These are phyloP conservation scores for Eimeria necatrix DNA, from an alignment of 169 alveolate species.

Conservation along the genomic window DNA sequence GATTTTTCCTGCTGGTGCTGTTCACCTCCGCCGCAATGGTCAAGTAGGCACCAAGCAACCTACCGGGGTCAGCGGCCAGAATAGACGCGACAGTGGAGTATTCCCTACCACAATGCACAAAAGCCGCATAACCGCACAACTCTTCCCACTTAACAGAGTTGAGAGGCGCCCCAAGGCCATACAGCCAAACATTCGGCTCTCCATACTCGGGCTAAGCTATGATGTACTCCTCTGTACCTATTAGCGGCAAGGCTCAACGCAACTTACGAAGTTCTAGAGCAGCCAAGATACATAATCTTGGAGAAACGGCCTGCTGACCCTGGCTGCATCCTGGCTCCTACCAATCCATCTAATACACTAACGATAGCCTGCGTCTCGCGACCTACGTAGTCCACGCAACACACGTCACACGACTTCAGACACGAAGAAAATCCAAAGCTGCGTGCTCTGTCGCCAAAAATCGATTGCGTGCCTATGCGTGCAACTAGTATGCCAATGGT, in stretches of 20 bases:
- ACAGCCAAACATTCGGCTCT: neutral
- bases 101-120: slow-evolving; percentile 30
- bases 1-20: slow-evolving; percentile 45
- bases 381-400: neutral
- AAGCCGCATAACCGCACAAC: neutral
- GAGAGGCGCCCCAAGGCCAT: neutral
- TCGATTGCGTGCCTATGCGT: no score
- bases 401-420: neutral
- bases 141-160: neutral
- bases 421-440: no score
- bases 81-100: slow-evolving; percentile 11
- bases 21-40: slow-evolving; percentile 40
- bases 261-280: slow-evolving; percentile 52
- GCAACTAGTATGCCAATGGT: no score
- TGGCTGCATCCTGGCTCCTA: neutral
- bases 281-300: slow-evolving; percentile 18
- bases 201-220: neutral
- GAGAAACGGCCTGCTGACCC: neutral
- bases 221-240: neutral
- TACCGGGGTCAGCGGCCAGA: slow-evolving; percentile 28
- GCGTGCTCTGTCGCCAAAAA: no score
- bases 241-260: neutral
- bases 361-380: slow-evolving; percentile 28
- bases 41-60: slow-evolving; percentile 31
- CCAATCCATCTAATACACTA: neutral